Evolutionary conservation across 2,329 filamentous ascomycete genomes (phyloP).

Genomic region (Dothistroma septosporum): DNA sequence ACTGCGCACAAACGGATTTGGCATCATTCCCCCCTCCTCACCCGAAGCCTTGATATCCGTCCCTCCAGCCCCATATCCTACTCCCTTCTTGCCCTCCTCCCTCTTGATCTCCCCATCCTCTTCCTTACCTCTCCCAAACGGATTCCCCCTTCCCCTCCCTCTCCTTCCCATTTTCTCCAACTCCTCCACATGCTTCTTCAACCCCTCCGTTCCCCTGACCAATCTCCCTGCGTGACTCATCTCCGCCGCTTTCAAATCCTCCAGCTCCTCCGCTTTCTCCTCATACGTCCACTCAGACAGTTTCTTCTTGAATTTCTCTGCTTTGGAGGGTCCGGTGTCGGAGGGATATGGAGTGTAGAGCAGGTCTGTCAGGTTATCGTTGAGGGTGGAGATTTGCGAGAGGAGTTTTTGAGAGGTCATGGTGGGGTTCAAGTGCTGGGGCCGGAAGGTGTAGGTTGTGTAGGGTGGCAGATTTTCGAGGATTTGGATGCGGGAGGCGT

Average conservation of each 20-base stretch:
- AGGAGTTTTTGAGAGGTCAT: neutral
- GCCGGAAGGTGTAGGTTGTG: neutral
- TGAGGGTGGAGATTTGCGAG: neutral
- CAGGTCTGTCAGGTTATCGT: neutral
- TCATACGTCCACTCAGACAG: neutral
- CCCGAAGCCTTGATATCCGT: neutral
- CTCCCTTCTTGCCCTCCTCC: neutral
- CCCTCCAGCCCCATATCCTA: neutral
- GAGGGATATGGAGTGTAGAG: neutral
- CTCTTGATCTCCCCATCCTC: neutral
- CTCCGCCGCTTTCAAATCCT: neutral
- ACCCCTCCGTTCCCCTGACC: neutral
- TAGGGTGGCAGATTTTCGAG: neutral
- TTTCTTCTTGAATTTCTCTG: neutral
- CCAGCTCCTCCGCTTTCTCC: neutral
- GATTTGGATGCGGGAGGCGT: neutral
- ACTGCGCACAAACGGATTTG: no score
- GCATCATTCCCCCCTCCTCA: neutral
- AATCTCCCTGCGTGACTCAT: neutral
- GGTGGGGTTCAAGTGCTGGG: neutral
- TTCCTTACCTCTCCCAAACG: neutral
- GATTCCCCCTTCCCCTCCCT: neutral
- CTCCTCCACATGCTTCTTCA: neutral
- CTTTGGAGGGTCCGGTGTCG: neutral
- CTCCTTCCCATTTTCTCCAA: neutral